A percentile compares a stretch with the other conserved stretches of the same genome.
phyloP scores from a whole-genome alignment of 2,329 filamentous ascomycete genomes.

The Neophaeococcomyces aloes region DNA sequence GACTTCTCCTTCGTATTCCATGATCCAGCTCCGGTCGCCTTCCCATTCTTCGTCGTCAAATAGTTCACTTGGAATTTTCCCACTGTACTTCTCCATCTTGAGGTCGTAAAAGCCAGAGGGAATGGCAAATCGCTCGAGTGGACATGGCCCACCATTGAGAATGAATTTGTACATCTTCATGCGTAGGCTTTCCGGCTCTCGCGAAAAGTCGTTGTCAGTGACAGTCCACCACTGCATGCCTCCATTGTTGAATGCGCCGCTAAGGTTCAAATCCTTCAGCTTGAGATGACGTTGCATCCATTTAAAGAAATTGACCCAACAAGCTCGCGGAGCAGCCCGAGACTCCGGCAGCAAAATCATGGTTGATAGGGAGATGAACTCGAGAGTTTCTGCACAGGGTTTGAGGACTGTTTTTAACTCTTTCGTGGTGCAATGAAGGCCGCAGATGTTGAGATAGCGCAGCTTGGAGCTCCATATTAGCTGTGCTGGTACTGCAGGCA shows the following conservation, averaged over 20 bases:
- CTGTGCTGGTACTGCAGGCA: not conserved
- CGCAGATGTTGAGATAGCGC: not conserved
- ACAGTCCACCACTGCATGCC: constrained; percentile 2
- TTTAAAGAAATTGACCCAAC: constrained; percentile 1
- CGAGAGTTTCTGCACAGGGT: not conserved
- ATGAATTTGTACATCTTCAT: too few relatives aligned
- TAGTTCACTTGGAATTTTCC: too few relatives aligned
- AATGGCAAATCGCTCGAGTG: too few relatives aligned
- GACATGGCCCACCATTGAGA: too few relatives aligned
- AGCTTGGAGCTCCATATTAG: constrained; percentile 2
- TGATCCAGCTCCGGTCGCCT: too few relatives aligned
- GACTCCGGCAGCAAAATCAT: not conserved
- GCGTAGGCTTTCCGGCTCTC: too few relatives aligned
- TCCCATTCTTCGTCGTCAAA: too few relatives aligned
- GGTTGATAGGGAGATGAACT: not conserved
- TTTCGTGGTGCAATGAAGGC: not conserved
- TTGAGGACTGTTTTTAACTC: constrained; percentile 3
- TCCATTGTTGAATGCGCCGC: not conserved
- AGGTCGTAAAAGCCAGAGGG: too few relatives aligned
- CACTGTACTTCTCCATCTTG: too few relatives aligned
- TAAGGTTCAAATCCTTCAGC: not conserved
- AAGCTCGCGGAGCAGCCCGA: not conserved
- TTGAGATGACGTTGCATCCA: constrained; percentile 5
- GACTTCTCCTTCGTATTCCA: too few relatives aligned
- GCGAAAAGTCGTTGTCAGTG: not conserved